Percentiles rank a stretch among this genome's conserved stretches.
These are phyloP conservation scores for Malus hybrid DNA, from an alignment of 331 rosid species.

Conservation along the genomic window DNA sequence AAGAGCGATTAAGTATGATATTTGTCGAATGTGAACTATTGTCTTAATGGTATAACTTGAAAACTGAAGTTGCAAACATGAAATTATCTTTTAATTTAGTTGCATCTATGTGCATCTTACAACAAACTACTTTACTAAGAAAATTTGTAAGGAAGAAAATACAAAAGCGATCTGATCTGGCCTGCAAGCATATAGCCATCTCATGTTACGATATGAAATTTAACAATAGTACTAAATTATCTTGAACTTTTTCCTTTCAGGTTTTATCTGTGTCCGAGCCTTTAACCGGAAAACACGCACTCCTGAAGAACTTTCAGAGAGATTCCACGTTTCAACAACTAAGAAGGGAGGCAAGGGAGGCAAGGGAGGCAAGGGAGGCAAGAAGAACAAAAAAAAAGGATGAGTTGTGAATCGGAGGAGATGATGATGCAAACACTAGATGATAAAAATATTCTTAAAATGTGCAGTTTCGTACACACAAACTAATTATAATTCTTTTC, in stretches of 20 bases:
- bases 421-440: background rate
- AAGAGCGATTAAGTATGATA: too few relatives aligned
- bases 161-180: background rate
- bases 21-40: too few relatives aligned
- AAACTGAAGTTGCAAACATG: too few relatives aligned
- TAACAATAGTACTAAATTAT: background rate
- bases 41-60: too few relatives aligned
- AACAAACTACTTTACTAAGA: too few relatives aligned
- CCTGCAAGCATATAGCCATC: background rate
- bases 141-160: background rate
- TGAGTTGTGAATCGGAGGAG: background rate
- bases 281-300: constrained; percentile 37
- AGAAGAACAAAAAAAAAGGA: background rate
- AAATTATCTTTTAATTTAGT: too few relatives aligned
- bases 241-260: constrained; percentile 12
- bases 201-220: background rate
- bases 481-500: background rate
- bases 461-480: background rate
- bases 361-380: background rate
- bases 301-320: background rate
- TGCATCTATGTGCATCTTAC: too few relatives aligned
- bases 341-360: background rate
- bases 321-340: constrained; percentile 1
- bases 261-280: constrained; percentile 73
- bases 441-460: background rate